Evolutionary conservation across 169 alveolate species (phyloP).

Genomic region (Besnoitia besnoiti): DNA sequence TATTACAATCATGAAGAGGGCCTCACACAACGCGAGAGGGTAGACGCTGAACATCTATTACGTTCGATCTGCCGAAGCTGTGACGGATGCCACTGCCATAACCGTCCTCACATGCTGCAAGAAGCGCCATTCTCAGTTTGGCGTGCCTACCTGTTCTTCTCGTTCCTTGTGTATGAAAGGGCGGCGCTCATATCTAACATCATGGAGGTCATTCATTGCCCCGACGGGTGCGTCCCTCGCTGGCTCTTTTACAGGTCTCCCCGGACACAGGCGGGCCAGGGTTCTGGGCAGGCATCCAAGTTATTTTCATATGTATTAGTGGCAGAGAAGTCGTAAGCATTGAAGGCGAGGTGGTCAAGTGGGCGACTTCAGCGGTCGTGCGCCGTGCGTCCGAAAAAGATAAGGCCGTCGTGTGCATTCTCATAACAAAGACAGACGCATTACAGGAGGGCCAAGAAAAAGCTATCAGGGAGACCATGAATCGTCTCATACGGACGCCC

Average conservation of each 20-base stretch:
- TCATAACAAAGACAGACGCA: constrained; percentile 32
- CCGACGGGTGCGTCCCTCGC: too few species aligned
- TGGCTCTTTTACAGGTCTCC: background rate
- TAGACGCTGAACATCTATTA: too few species aligned
- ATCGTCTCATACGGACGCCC: background rate
- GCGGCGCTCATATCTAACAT: too few species aligned
- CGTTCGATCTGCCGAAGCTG: too few species aligned
- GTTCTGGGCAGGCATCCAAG: constrained; percentile 12
- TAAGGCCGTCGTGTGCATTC: constrained; percentile 22
- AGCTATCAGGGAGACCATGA: background rate
- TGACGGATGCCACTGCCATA: too few species aligned
- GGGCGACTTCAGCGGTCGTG: background rate
- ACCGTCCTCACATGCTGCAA: too few species aligned
- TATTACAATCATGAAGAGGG: too few species aligned
- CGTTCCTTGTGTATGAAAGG: too few species aligned
- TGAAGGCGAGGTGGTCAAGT: constrained; percentile 2
- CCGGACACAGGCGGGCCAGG: constrained; percentile 42
- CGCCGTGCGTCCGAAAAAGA: constrained; percentile 12
- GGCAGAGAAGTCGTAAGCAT: background rate
- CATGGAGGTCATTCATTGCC: too few species aligned
- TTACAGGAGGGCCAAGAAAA: background rate
- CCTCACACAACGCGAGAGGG: too few species aligned
- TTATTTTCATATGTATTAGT: background rate
- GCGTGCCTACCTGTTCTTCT: background rate
- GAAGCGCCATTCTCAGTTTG: background rate